Evolutionary conservation across 164 flowering plant genomes (phyloP), one percentile per base, ranked within the genome.

Genomic region (Cinnamomum micranthum): DNA sequence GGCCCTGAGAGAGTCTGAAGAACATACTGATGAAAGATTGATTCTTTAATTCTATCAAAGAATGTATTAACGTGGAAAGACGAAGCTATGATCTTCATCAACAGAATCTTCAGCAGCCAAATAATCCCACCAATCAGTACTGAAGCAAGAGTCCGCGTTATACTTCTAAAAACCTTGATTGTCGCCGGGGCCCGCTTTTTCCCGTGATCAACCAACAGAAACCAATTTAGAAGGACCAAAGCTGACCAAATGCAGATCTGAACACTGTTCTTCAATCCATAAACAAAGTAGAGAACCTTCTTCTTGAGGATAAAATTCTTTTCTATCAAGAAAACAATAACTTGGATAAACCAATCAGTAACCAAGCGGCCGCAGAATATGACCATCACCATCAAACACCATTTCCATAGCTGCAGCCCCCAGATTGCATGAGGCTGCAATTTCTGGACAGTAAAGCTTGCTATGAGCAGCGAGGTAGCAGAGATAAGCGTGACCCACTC

Each of bases 21-120:
- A 65, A 92, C 85, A 77, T 91, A 90, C 71, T 92, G 97, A 80
- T 90, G 89, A 73, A 87, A 88, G 6, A 91, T 77, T 3, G 96
- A 88, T 74, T 91, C 97, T 72, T 90, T 92, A 76, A 94, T 92
- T 70, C 97, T 82, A 27, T 94, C 98, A 72, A 92, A 94, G 85
- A 88, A 94, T 68, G 87, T 85, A 41, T 72, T 81, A 25, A 86
- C 89, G 64, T 90, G 96, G 82, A 90, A 94, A 50, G 85, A 76
- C 13, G 91, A 78, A 71, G 98, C 92, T 17, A 92, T 71, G 12
- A 88, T n/a, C 75, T 92, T 94, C 19, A 94, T 70, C 23, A 86
- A 77, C 2, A 92, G 60, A 4, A 87, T 90, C 82, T 94, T 94
- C n/a, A 83, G 13, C 74, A 91, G 70, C 96, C 97, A 92, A 35